Conservation (phyloP, 1,139 yeast species). For the Suhomyces guaymorum region DNA sequence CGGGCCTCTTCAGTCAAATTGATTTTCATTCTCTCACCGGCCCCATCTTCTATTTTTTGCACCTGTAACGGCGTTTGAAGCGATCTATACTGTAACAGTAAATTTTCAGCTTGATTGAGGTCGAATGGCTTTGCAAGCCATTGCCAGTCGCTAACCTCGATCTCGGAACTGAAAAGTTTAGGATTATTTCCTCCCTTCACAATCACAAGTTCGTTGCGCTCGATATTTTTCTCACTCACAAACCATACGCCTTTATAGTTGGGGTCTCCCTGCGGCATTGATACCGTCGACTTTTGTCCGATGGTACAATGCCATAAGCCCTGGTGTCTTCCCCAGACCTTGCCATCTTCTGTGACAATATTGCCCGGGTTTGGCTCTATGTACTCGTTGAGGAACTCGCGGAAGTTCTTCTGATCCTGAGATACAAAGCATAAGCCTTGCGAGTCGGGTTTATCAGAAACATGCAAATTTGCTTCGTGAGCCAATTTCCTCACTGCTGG, state of each 20-base stretch:
- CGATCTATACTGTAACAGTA: conserved; percentile 63
- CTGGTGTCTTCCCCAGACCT: conserved; percentile 73
- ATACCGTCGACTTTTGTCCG: conserved; percentile 79
- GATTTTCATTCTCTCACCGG: conserved; percentile 25
- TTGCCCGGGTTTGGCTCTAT: conserved; percentile 73
- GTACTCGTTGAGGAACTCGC: conserved; percentile 74
- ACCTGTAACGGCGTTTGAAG: conserved; percentile 56
- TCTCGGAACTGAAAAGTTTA: conserved; percentile 48
- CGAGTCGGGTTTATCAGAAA: conserved; percentile 83
- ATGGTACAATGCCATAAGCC: conserved; percentile 95
- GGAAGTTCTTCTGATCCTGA: conserved; percentile 68
- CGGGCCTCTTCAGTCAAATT: conserved; percentile 47
- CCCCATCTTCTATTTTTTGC: conserved; percentile 15
- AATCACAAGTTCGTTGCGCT: conserved; percentile 71
- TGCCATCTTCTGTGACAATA: conserved; percentile 71
- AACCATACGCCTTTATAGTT: conserved; percentile 80
- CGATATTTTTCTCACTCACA: conserved; percentile 67
- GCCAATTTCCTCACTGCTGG: conserved; percentile 76
- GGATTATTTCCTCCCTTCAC: conserved; percentile 72
- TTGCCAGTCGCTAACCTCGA: conserved; percentile 49
- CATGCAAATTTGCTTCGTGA: conserved; percentile 48
- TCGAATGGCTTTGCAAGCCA: conserved; percentile 38
- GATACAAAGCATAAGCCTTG: conserved; percentile 94
- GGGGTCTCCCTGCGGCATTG: conserved; percentile 88
- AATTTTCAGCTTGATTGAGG: conserved; percentile 8